A percentile compares a stretch with the other conserved stretches of the same genome.
phyloP scores from a whole-genome alignment of 441 rosid species.

The Macaranga tanarius region DNA sequence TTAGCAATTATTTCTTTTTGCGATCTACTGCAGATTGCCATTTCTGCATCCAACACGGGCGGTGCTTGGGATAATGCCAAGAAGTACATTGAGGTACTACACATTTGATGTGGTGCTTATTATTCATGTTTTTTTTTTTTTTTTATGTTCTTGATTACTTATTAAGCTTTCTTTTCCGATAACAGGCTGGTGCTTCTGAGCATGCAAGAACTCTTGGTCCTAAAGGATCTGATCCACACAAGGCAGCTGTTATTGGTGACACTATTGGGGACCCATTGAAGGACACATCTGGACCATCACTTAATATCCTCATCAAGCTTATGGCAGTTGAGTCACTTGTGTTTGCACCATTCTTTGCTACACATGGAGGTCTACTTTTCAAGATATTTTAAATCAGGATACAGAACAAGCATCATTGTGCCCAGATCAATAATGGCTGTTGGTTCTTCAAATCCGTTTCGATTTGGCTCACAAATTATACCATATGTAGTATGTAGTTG shows the following conservation, averaged over 20 bases:
- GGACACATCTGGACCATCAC: constrained; percentile 68
- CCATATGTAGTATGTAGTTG: constrained; percentile 27
- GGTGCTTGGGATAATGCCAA: constrained; percentile 74
- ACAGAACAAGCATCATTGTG: neutral
- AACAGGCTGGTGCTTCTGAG: constrained; percentile 61
- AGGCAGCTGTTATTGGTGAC: constrained; percentile 70
- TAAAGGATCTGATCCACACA: constrained; percentile 61
- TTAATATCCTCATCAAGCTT: constrained; percentile 70
- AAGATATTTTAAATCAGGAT: constrained; percentile 38
- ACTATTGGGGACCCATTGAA: constrained; percentile 68
- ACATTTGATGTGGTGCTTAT: neutral
- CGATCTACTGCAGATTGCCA: constrained; percentile 42
- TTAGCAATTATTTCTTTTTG: neutral
- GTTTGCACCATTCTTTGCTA: constrained; percentile 66
- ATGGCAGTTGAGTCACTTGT: constrained; percentile 73
- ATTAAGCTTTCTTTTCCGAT: neutral
- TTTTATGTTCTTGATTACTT: neutral
- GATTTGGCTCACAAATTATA: constrained; percentile 12
- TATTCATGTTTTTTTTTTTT: neutral
- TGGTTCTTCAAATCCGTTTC: constrained; percentile 4
- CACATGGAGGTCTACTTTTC: constrained; percentile 62
- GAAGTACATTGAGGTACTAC: constrained; percentile 64
- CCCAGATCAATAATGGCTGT: neutral
- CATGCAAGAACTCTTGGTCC: constrained; percentile 65
- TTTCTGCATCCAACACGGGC: constrained; percentile 66